Evolutionary conservation across 2,329 filamentous ascomycete species (phyloP), one percentile per base, ranked within the genome.

Genomic region (Ophiocordyceps polyrhachis-furcata): DNA sequence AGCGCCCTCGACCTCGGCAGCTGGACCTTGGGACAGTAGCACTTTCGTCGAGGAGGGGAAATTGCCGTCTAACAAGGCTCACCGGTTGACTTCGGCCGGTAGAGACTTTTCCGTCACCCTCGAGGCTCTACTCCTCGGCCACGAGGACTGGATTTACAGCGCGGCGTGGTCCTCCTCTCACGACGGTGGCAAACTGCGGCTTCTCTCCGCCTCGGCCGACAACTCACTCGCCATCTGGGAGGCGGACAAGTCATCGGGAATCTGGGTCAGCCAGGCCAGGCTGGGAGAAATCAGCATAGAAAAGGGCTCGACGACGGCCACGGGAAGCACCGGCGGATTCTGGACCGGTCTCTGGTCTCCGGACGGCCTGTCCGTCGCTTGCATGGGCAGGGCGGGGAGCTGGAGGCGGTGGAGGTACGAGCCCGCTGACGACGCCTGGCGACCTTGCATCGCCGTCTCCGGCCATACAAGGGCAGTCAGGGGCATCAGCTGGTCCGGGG

Each of bases 121-220:
- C 52, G 91, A 98, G 60, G 91, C 91, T 1, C 68, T 98, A 3
- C 72, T 98, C 6, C 74, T 98, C 3, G 91, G 91, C 9, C 91
- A 98, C 56, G 91, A 98, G 58, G 91, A 98, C 56, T 98, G 91
- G 91, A 89, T 98, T 46, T 96, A 94, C 62, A 93, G 83, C 46
- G 80, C 84, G 2, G 69, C 71, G 45, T 95, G 88, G 88, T 72
- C 74, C 47, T 72, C 74, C 47, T 68, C 69, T 7, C 59, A 66
- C 40, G 55, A 62, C 14, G 63, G 67, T 47, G 63, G 58, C 17
- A 75, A 70, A 47, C 68, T 83, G 13, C 84, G 83, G 52, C 73
- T 95, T 9, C 73, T 98, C 4, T 88, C 89, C 2, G 81, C 89
- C 0, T 96, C 91, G 3, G 91, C 91, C 4, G 91, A 98, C 58